Percentiles rank a stretch among this genome's conserved stretches.
These are phyloP conservation scores for Zoysia matrella DNA, from an alignment of 202 grass and related monocot species.

Conservation along the genomic window DNA sequence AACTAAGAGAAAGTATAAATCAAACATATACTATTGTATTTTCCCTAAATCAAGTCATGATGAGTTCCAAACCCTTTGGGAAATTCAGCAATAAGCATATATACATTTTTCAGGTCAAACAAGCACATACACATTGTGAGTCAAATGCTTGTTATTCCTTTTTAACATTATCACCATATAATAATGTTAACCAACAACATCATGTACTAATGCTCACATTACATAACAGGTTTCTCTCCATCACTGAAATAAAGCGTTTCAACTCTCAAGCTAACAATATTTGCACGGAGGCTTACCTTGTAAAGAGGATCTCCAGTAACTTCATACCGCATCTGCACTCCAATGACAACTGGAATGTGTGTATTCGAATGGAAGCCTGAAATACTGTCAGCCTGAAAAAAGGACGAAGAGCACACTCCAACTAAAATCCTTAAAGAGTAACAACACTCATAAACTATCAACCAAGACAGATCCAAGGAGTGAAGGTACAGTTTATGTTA, in stretches of 20 bases:
- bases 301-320: constrained; percentile 90
- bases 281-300: constrained; percentile 66
- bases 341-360: constrained; percentile 90
- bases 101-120: neutral
- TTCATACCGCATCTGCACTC: constrained; percentile 94
- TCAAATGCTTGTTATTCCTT: neutral
- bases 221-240: neutral
- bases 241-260: constrained; percentile 18
- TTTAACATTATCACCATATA: neutral
- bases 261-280: constrained; percentile 28
- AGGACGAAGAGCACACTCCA: neutral
- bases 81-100: neutral
- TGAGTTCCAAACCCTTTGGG: neutral
- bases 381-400: constrained; percentile 81
- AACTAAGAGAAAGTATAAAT: neutral
- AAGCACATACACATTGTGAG: constrained; percentile 1
- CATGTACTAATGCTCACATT: neutral
- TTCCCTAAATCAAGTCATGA: neutral
- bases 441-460: neutral
- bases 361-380: constrained; percentile 93
- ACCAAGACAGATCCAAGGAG: neutral
- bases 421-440: constrained; percentile 16
- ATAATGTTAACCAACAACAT: neutral
- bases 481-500: neutral
- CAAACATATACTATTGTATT: neutral